Base-by-base conservation (phyloP, 2,329 filamentous ascomycete species). In the Venturia nashicola region DNA sequence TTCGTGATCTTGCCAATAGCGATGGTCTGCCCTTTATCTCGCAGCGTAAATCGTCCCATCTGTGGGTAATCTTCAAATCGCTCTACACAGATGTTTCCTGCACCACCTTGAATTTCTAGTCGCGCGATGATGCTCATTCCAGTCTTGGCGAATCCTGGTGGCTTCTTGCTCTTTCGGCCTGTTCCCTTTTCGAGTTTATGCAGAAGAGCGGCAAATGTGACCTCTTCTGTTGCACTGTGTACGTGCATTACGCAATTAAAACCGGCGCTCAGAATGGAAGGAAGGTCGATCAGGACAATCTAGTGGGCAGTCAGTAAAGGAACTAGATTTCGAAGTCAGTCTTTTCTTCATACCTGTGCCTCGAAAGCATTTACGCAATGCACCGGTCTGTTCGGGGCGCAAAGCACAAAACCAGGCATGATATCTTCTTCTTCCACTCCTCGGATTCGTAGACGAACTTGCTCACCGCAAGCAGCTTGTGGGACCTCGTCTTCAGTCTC, bases 1-100 rank as follows among this genome's bases (percentile, higher is more conserved):
- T 92, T 97, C 66, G 91, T 97, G 75, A 99, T 95, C 84, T 99
- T 99, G 72, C 94, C 94, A 79, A 99, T 99, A 64, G 94, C 94
- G 79, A 99, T 97, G 0, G 94, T 99, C 89, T 97, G 93, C 71
- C 94, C 94, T 87, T 70, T 59, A 34, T 64, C 59, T 61, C 48
- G 59, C 34, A 72, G 67, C 39, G 71, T 72, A 63, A 69, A 73
- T 32, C 66, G 65, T 44, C 75, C 61, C 46, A 63, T 55, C 77
- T 97, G 94, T 66, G 92, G 87, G 77, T 97, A 97, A 73, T 97
- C 93, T 73, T 97, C 92, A 70, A 97, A 99, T 67, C 83, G 86
- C 79, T 99, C 94, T 34, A 97, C 86, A 76, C 95, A 97, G 43
- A 99, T 91, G 51, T 86, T 86, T 65, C 91, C 91, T 18, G 90